Base-by-base conservation (phyloP, 1,139 yeast species). In the Protomyces macrosporus region DNA sequence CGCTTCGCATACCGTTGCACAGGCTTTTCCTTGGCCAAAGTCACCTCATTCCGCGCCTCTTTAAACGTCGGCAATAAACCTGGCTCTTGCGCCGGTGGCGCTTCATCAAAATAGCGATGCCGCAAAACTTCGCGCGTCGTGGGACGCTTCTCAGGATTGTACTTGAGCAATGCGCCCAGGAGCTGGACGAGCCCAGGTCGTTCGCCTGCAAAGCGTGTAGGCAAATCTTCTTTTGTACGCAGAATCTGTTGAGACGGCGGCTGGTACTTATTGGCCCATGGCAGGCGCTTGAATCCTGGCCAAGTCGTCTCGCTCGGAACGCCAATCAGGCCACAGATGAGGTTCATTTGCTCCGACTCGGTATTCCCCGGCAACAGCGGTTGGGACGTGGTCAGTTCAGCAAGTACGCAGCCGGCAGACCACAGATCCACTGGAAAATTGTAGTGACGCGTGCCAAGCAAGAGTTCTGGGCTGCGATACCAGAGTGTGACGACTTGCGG, bases 71-170 rank as follows among this genome's bases (percentile, higher is more conserved):
- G 70, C 42, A 70, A 65, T 14, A 65, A 54, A 4, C 56, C 61
- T 3, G 70, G 62, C 6, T 67, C 65, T 42, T 68, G 67, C 9
- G 69, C 70, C 7, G 53, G 30, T 2, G 95, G 91, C 16, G 75
- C 75, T 66, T 83, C 87, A 51, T 80, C 71, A 73, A 95, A 93
- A 77, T 86, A 93, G 6, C 84, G 84, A 74, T 93, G 96, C 9
- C 82, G 74, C 65, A 93, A 75, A 0, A 97, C 88, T 65, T 83
- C 84, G 55, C 81, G 81, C 0, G 97, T 96, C 32, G 90, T 85
- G 39, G 88, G 75, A 65, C 99, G 79, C 33, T 78, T 77, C n/a
- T 85, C 80, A 0, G 99, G 98, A 72, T 95, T 96, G 72, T 90
- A 91, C 65, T 82, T 86, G 52, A 95, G 75, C 53, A 95, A 74